Conservation (phyloP, 257 asterid species). For the Lithospermum erythrorhizon region DNA sequence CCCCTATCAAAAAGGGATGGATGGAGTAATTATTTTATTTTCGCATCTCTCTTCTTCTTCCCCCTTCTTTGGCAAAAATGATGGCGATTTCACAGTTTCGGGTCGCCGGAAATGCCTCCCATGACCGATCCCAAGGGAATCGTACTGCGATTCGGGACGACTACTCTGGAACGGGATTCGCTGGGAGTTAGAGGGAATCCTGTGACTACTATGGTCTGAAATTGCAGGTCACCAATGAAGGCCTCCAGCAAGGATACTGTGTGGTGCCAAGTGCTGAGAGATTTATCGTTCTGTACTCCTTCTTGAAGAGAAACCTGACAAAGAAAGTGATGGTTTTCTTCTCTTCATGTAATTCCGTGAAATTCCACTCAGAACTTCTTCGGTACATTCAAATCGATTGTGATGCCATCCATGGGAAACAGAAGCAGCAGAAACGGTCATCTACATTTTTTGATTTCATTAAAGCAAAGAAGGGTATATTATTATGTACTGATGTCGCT, state of each 20-base stretch:
- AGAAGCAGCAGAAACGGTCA: conserved; percentile 87
- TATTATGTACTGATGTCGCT: conserved; percentile 90
- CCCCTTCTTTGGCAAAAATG: too few relatives aligned
- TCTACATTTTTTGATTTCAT: conserved; percentile 77
- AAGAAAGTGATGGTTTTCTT: conserved; percentile 99
- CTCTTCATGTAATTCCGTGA: conserved; percentile 85
- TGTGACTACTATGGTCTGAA: too few relatives aligned
- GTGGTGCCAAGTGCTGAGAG: conserved; percentile 72
- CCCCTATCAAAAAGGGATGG: too few relatives aligned
- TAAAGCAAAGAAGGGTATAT: conserved; percentile 74
- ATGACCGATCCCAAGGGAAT: too few relatives aligned
- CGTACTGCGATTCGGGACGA: too few relatives aligned
- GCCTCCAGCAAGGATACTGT: conserved; percentile 92
- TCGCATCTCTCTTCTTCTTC: too few relatives aligned
- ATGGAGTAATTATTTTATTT: too few relatives aligned
- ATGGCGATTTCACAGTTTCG: too few relatives aligned
- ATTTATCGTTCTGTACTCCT: conserved; percentile 83
- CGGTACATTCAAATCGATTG: conserved; percentile 66
- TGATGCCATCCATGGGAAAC: conserved; percentile 79
- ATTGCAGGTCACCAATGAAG: conserved; percentile 82
- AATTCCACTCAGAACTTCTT: conserved; percentile 79
- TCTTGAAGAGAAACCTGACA: conserved; percentile 67
- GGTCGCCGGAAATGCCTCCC: too few relatives aligned
- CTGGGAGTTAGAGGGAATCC: too few relatives aligned
- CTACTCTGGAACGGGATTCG: too few relatives aligned